Evolutionary conservation across 176 grass and related monocot species (phyloP).

Genomic region (Lolium rigidum): DNA sequence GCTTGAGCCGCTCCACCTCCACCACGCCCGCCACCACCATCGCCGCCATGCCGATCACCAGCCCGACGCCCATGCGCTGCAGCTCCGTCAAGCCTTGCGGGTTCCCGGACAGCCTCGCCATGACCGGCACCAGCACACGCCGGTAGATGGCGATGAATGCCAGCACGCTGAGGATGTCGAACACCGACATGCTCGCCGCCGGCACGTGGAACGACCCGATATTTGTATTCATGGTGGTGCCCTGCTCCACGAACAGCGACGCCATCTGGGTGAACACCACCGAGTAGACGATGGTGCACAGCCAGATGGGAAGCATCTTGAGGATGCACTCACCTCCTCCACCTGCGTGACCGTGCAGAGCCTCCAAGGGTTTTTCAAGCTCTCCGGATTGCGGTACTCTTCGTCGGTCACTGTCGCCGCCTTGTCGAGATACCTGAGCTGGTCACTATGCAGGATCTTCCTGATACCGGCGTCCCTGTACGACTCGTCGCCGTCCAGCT

Average conservation of each 20-base stretch:
- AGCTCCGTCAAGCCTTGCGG: slow-evolving; percentile 54
- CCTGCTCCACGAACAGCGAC: no score
- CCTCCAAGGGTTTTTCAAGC: slow-evolving; percentile 46
- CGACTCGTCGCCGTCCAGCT: slow-evolving; percentile 46
- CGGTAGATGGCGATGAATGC: slow-evolving; percentile 47
- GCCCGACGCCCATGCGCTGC: slow-evolving; percentile 63
- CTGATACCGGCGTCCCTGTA: slow-evolving; percentile 25
- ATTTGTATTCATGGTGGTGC: slow-evolving; percentile 49
- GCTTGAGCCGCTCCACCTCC: slow-evolving; percentile 50
- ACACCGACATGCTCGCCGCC: slow-evolving; percentile 58
- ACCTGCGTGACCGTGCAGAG: slow-evolving; percentile 87
- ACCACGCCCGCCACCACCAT: slow-evolving; percentile 49
- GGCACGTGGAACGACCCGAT: slow-evolving; percentile 48
- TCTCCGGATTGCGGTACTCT: slow-evolving; percentile 16
- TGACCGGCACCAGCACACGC: slow-evolving; percentile 21
- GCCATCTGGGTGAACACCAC: no score
- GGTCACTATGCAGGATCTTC: slow-evolving; percentile 57
- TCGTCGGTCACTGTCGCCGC: slow-evolving; percentile 42
- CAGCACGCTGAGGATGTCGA: slow-evolving; percentile 57
- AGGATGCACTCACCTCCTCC: no score
- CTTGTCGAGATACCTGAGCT: slow-evolving; percentile 63
- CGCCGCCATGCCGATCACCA: slow-evolving; percentile 49
- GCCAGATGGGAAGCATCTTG: slow-evolving; percentile 61
- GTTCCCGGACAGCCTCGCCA: slow-evolving; percentile 37
- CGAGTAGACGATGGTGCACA: slow-evolving; percentile 67